Base-by-base conservation (phyloP, 371 early-diverging fungal genomes). In the Mortierella sp. region DNA sequence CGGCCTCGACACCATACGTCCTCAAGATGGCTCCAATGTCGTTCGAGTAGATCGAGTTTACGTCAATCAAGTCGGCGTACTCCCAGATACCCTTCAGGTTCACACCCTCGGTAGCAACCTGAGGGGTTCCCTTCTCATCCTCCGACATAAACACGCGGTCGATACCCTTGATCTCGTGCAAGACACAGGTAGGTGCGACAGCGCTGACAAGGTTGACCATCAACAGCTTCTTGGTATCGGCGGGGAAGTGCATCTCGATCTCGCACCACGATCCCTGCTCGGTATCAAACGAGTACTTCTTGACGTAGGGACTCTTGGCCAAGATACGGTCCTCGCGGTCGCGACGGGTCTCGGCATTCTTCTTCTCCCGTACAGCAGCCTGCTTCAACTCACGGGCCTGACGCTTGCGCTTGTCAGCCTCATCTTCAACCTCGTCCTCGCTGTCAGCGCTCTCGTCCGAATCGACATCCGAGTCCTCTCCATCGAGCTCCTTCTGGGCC, bases 1-100 rank as follows among this genome's bases (percentile, higher is more conserved):
- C 99, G 6, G 99, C 99, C 89, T 99, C 99, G 28, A 99, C 98
- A 88, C 99, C 99, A 90, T 99, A 99, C 0, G 97, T 96, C 24
- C 90, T 89, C 54, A 97, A 90, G 19, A 99, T 94, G 16, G 98
- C 97, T 59, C 96, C 95, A 89, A 99, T 97, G 87, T 99, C 99
- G 92, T 99, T 99, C 80, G 99, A 97, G 87, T 96, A 94, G 75
- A 98, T 95, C 57, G 91, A 89, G 89, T 96, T 92, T 70, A 98
- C 89, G 83, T 98, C 97, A 77, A 98, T 92, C 84, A 95, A 86
- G 78, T 95, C 89, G 71, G 89, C 87, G 78, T 90, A 89, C 67
- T 92, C 90, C 99, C 98, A 98, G 90, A 98, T 95, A 75, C 98
- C 98, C 69, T 89, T 89, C 59, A 99, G 89, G 89, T 98, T 98